Base-by-base conservation (phyloP, 306 rosid species). In the Medicago lupulina region DNA sequence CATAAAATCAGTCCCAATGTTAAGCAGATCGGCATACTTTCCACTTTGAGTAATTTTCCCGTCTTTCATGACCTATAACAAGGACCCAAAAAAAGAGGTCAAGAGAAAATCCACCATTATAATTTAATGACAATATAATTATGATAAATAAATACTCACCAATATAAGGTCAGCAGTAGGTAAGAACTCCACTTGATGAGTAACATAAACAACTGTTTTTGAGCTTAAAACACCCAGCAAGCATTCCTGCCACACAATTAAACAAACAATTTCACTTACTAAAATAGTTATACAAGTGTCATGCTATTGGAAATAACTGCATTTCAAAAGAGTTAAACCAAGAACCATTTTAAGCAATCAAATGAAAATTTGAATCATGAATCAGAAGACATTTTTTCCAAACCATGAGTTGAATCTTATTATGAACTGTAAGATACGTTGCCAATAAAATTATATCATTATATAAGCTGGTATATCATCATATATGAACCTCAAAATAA, bases 141-240 rank as follows among this genome's bases (percentile, higher is more conserved):
- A 15, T 7, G 16, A 55, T 38, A 46, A 73, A 18, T 28, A 71
- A 73, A 18, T 28, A 71, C 84, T 83, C 72, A 92, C 94, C 92
- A 87, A 81, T 50, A 92, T 90, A 57, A 88, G 86, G 67, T 90
- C 94, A 25, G 97, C 92, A 49, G 88, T 71, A 62, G 96, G 93
- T 81, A 92, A 87, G 88, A 90, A 92, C 80, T 92, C 97, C 43
- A 92, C 92, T 84, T 90, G 97, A 84, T 92, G 97, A 73, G 97
- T 87, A n/a, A 92, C 87, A 79, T 85, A 92, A 46, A 92, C 71
- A 49, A 92, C 92, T 39, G 92, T 88, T 83, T 92, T 92, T 44
- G 91, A 84, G 76, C 86, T 72, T 80, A 90, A 76, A 59, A 79
- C 79, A 13, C 90, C 96, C 51, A 90, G 70, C 78, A 92, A 80